A percentile compares a stretch with the other conserved stretches of the same genome.
phyloP scores from a whole-genome alignment of 2,329 filamentous ascomycete species.

The Stagonosporopsis cucurbitacearum region DNA sequence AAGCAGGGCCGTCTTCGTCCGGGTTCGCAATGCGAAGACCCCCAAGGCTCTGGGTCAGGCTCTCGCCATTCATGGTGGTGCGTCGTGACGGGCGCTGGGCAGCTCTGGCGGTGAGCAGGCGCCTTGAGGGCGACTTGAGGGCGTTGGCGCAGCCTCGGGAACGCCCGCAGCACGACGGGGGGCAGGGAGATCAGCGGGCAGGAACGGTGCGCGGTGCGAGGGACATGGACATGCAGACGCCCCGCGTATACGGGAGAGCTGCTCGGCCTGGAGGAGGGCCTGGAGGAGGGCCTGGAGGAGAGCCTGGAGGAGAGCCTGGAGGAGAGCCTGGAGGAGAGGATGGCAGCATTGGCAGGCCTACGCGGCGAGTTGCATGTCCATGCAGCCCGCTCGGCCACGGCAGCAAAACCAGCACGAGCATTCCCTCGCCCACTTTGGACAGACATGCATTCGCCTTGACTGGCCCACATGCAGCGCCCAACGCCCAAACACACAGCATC shows the following conservation, averaged over 20 bases:
- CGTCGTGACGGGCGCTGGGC: slow-evolving; percentile 25
- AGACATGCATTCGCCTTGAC: too few species aligned
- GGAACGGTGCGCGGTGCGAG: slow-evolving; percentile 22
- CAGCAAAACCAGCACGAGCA: neutral
- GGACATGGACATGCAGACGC: slow-evolving; percentile 41
- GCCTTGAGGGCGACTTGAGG: slow-evolving; percentile 19
- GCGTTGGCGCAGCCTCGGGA: slow-evolving; percentile 29
- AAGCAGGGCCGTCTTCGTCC: slow-evolving; percentile 67
- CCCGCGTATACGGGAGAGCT: slow-evolving; percentile 31
- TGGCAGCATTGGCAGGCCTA: slow-evolving; percentile 24
- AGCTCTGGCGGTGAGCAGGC: slow-evolving; percentile 29
- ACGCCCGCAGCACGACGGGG: slow-evolving; percentile 26
- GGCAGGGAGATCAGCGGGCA: slow-evolving; percentile 24
- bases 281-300: too few species aligned
- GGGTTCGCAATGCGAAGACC: slow-evolving; percentile 97
- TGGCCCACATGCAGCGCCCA: too few species aligned
- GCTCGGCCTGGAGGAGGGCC: slow-evolving; percentile 20
- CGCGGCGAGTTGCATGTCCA: slow-evolving; percentile 31
- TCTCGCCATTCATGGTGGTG: slow-evolving; percentile 83
- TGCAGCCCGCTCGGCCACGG: slow-evolving; percentile 12
- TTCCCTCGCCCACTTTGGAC: too few species aligned
- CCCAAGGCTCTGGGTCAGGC: slow-evolving; percentile 88
- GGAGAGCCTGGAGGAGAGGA: slow-evolving; percentile 28
- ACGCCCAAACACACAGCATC: too few species aligned
- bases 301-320: too few species aligned